Base-by-base conservation (phyloP, 1,139 yeast genomes). In the Yamadazyma sp. region DNA sequence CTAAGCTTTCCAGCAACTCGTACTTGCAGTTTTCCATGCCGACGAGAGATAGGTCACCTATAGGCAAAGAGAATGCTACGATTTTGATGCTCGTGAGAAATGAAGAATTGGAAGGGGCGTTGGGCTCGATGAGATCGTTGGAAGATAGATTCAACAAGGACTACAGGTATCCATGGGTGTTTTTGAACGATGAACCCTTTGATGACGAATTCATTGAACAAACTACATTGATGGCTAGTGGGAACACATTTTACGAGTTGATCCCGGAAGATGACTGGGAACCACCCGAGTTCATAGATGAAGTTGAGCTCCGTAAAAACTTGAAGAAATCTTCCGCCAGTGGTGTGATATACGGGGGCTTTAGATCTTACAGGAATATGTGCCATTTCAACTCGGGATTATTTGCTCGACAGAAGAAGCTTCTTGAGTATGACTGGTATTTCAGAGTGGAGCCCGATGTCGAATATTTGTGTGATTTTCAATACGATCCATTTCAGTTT, bases 151-250 rank as follows among this genome's bases (percentile, higher is more conserved):
- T 76, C 50, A 73, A 75, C 43, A 58, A 61, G 38, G 52, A 73
- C 34, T 75, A 71, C 46, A 57, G 57, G 36, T 75, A 75, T 43
- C 76, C 76, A 1, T 66, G 77, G 74, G 71, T 73, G 4, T 71
- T 73, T 38, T 48, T 70, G 37, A 68, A 69, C 46, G 77, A 73
- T 33, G 75, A 56, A 8, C 74, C 75, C 3, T 69, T 71, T 45
- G 59, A 50, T 18, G 62, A 59, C 15, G 73, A 64, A 16, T 71
- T 71, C 48, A 69, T 61, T 16, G 74, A 68, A 38, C 58, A 77
- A 49, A 89, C 97, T 0, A 69, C 83, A 1, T 74, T 87, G 22
- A 86, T 91, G 95, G 95, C 91, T 0, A 83, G 91, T 43, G 94
- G 96, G 0, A 61, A 75, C 36, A 80, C 91, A 1, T 72, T 43